A percentile compares a stretch with the other conserved stretches of the same genome.
Conservation (phyloP, 345 rosid species). For the Orychophragmus violaceus region DNA sequence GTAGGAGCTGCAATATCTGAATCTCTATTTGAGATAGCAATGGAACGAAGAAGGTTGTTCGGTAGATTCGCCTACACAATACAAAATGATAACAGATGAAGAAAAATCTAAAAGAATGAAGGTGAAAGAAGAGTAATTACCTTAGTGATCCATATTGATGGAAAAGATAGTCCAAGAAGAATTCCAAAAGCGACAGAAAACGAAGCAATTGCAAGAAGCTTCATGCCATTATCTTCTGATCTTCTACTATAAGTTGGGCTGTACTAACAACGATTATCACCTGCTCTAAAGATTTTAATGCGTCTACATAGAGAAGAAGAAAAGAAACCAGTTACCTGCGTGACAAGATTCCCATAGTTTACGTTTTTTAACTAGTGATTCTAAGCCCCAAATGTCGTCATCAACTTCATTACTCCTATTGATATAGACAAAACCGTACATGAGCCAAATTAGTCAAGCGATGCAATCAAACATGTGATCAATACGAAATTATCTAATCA, state of each 20-base stretch:
- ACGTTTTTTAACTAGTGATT: not conserved
- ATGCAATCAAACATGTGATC: not conserved
- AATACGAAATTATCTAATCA: slow-evolving; percentile 1
- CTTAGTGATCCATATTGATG: slow-evolving; percentile 53
- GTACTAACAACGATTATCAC: slow-evolving; percentile 37
- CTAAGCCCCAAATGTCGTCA: slow-evolving; percentile 7
- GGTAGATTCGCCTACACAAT: slow-evolving; percentile 49
- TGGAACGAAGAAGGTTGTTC: slow-evolving; percentile 38
- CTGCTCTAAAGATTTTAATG: not conserved
- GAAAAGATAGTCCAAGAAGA: slow-evolving; percentile 68
- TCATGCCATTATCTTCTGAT: slow-evolving; percentile 51
- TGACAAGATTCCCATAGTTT: slow-evolving; percentile 25
- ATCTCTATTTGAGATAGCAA: slow-evolving; percentile 34
- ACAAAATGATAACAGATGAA: not conserved
- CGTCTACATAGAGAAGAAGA: not conserved
- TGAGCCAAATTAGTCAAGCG: not conserved
- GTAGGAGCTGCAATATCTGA: slow-evolving; percentile 24
- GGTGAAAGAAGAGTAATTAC: slow-evolving; percentile 34
- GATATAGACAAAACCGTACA: not conserved
- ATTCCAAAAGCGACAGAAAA: slow-evolving; percentile 68
- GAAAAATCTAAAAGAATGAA: not conserved
- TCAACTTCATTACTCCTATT: not conserved
- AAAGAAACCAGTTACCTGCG: slow-evolving; percentile 23
- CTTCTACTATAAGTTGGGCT: slow-evolving; percentile 36
- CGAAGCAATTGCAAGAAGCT: slow-evolving; percentile 51